Evolutionary conservation across 441 rosid species (phyloP), one percentile per base, ranked within the genome.

Genomic region (Adansonia rubrostipa): DNA sequence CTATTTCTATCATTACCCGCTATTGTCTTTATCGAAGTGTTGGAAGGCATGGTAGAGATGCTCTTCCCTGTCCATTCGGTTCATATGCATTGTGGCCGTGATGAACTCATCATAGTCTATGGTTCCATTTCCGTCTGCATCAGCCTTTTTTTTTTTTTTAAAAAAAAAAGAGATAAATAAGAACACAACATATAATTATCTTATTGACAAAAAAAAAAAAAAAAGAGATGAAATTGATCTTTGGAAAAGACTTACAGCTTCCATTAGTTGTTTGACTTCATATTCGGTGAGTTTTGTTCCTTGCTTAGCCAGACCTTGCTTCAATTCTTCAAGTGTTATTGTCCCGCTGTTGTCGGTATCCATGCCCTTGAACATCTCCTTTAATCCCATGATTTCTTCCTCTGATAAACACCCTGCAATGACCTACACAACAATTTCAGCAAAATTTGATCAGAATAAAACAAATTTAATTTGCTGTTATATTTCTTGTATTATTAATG

Each of bases 91-190:
- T 17, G 99, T 94, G 8, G 98, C 99, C 17, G 99, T 88, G 69
- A 96, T 94, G 77, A 96, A 96, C 86, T 96, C 99, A 6, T 89
- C 89, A 68, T 96, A 94, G 78, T 96, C 99, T 60, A 96, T 96
- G 9, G 93, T 91, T 70, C 99, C 99, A 57, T 93, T 88, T 66
- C 98, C 98, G 50, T 94, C 99, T 7, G 94, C 97, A 82, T 94
- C 99, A 54, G 97, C 97, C 99, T 62, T 28, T 28, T 28, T 24
- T 2, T 28, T 28, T 33, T 33, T 33, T 33, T 3, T 3, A 33
- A 33, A 3, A 3, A 3, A 3, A 33, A 3, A 33, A 36, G 0
- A 28, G 36, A 24, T 2, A 24, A 24, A 24, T 33, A 1, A 33
- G 36, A 3, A 33, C 3, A 33, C 4, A 0, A 1, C 36, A 3